phyloP scores from a whole-genome alignment of 257 asterid genomes.

The Cruciata laevipes region DNA sequence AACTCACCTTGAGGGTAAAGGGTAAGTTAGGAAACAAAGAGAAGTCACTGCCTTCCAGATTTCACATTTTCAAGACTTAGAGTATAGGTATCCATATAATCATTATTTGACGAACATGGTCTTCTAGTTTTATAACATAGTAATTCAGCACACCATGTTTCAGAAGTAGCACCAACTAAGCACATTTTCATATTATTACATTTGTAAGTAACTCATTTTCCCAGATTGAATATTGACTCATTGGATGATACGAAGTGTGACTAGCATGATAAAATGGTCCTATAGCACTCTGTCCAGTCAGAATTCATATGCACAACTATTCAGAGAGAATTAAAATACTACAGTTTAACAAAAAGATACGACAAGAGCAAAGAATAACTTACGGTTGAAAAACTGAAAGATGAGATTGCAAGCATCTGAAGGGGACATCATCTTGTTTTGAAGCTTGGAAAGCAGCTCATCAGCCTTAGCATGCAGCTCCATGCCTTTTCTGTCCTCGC shows the following conservation, averaged over 20 bases:
- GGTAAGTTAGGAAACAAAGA: neutral
- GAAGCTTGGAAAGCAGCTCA: constrained; percentile 55
- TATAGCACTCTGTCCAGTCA: neutral
- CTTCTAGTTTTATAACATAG: neutral
- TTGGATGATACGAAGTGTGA: neutral
- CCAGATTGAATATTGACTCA: neutral
- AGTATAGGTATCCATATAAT: neutral
- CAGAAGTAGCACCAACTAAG: neutral
- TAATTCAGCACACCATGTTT: neutral
- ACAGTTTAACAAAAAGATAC: no score
- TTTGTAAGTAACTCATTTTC: neutral
- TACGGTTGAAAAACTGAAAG: constrained; percentile 72
- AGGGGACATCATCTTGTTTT: constrained; percentile 55
- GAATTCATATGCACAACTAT: neutral
- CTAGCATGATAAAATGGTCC: neutral
- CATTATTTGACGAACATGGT: neutral
- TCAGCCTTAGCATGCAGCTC: constrained; percentile 60
- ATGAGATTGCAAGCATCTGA: constrained; percentile 57
- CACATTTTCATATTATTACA: neutral
- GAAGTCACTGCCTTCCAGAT: neutral
- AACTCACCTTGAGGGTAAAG: neutral
- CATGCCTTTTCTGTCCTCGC: constrained; percentile 81
- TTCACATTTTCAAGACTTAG: neutral
- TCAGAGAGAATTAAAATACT: neutral
- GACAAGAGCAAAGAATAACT: constrained; percentile 21